Evolutionary conservation across 2,329 filamentous ascomycete genomes (phyloP), one percentile per base, ranked within the genome.

Genomic region (Aspergillus pseudoviridinutans): DNA sequence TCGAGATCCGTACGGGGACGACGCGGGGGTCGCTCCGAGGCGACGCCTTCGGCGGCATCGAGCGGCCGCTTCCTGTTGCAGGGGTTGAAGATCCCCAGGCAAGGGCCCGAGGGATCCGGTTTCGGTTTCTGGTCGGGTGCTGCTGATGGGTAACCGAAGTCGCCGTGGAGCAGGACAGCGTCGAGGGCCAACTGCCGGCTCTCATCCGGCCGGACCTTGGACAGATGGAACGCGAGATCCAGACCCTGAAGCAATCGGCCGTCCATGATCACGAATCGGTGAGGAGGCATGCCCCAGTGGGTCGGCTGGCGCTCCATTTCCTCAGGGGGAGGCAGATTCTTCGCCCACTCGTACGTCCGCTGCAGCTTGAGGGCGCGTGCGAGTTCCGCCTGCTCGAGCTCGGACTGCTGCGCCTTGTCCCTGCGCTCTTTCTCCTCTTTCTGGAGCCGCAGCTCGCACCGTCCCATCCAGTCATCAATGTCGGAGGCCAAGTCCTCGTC

Each of bases 381-480:
- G 20, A 47, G 12, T 25, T 47, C 53, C 24, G 51, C 29, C 17
- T 50, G 47, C 17, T 59, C 55, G 9, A 58, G 44, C 20, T 56
- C 38, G 10, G 44, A 41, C 41, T 57, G 50, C 38, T 51, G 29
- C 9, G 29, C 55, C 24, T 44, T 49, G 28, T 54, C 57, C 9
- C 35, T 47, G 17, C 41, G 50, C 14, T 47, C 44, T 24, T 47
- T 47, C 44, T 47, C 44, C 12, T 47, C 44, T 1, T 24, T 47
- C 49, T 47, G 24, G 12, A 44, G 44, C 22, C 54, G 46, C 12
- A 29, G 29, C 32, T 55, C 53, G 46, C 53, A 55, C 3, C 35
- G 53, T 10, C 35, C 51, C 51, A 58, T 59, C 63, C 63, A 65
- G n/a, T 53, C 52, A 27, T 62, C 60, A 8, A 65, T 42, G 12